Conservation (phyloP, 352 stramenopile species). For the Phytopythium chamaehyphon region DNA sequence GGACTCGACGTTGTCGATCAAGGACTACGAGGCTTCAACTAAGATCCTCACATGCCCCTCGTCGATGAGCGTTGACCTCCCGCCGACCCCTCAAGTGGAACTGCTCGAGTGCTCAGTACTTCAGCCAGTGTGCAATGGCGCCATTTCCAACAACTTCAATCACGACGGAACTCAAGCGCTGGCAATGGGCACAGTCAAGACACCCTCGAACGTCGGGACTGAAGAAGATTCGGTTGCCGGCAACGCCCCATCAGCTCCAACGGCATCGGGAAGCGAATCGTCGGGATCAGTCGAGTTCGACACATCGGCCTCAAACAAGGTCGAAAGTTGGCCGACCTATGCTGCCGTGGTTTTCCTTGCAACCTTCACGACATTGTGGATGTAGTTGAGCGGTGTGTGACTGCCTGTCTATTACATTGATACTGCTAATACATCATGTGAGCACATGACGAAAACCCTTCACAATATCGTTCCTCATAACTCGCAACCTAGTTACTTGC, state of each 20-base stretch:
- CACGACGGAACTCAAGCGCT: slow-evolving; percentile 24
- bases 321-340: neutral
- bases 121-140: slow-evolving; percentile 52
- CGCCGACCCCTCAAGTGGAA: slow-evolving; percentile 29
- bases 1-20: slow-evolving; percentile 37
- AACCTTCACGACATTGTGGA: too few relatives aligned
- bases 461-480: too few relatives aligned
- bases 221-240: slow-evolving; percentile 2
- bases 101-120: slow-evolving; percentile 35
- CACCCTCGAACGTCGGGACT: slow-evolving; percentile 16
- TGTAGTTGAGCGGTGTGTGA: too few relatives aligned
- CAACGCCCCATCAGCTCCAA: neutral
- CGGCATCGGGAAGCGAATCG: neutral
- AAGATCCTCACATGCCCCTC: slow-evolving; percentile 34
- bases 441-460: too few relatives aligned
- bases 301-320: neutral
- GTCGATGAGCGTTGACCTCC: slow-evolving; percentile 28
- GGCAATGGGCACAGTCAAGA: slow-evolving; percentile 20
- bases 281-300: neutral
- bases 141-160: slow-evolving; percentile 39
- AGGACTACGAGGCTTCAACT: slow-evolving; percentile 33
- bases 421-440: too few relatives aligned
- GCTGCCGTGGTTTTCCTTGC: too few relatives aligned
- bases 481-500: too few relatives aligned
- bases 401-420: too few relatives aligned